Conservation (phyloP, 257 asterid genomes). For the Solanum clarkiae region DNA sequence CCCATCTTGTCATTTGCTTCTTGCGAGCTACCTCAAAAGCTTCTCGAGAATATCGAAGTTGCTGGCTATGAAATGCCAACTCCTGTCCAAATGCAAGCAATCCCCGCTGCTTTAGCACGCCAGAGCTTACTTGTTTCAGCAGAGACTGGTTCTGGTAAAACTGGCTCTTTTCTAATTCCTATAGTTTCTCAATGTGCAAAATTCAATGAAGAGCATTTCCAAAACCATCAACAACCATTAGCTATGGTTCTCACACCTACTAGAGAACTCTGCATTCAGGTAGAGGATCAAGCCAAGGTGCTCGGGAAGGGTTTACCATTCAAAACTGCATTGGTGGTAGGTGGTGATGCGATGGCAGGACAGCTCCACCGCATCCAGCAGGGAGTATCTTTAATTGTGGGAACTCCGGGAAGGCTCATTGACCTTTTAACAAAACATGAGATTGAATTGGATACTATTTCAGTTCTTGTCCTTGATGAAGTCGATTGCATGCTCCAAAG, state of each 20-base stretch:
- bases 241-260: slow-evolving; percentile 84
- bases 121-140: slow-evolving; percentile 81
- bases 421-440: slow-evolving; percentile 81
- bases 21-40: slow-evolving; percentile 62
- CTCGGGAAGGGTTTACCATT: slow-evolving; percentile 87
- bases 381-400: slow-evolving; percentile 83
- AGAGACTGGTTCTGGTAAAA: slow-evolving; percentile 93
- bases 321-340: slow-evolving; percentile 85
- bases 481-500: slow-evolving; percentile 79
- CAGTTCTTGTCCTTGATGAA: slow-evolving; percentile 79
- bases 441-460: slow-evolving; percentile 45
- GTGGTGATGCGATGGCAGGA: slow-evolving; percentile 88
- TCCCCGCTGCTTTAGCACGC: slow-evolving; percentile 62
- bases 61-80: slow-evolving; percentile 88
- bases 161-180: slow-evolving; percentile 76
- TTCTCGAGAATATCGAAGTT: slow-evolving; percentile 60
- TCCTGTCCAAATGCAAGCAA: slow-evolving; percentile 95
- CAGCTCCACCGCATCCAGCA: slow-evolving; percentile 73
- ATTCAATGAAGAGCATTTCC: slow-evolving; percentile 6
- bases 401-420: slow-evolving; percentile 84
- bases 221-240: slow-evolving; percentile 40
- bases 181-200: slow-evolving; percentile 47
- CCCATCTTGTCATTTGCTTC: slow-evolving; percentile 67
- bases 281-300: slow-evolving; percentile 86
- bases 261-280: slow-evolving; percentile 86